Base-by-base conservation (phyloP, 108 stramenopile species). In the Pseudonitzschia multistriata region DNA sequence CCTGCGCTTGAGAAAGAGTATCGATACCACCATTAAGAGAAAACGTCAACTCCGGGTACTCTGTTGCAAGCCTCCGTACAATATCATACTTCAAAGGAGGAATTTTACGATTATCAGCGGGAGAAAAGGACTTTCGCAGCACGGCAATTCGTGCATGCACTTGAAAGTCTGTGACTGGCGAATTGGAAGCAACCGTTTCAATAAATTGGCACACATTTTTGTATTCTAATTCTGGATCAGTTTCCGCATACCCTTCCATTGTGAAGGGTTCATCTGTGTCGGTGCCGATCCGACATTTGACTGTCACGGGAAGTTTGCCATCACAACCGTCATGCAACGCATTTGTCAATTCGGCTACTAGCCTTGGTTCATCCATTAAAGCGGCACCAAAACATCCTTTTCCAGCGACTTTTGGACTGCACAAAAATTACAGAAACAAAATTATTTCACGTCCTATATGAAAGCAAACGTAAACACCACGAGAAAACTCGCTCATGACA, bases 361-460 rank as follows among this genome's bases (percentile, higher is more conserved):
- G 86, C 22, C 83, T 76, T 5, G 98, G 88, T 24, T 93, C 85
- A 21, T 92, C 89, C 99, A 99, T 99, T 19, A 99, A 80, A 0
- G 95, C 95, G 0, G 99, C 99, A 40, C 99, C 99, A 68, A 99
- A 99, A 49, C 93, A 95, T 52, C 97, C 96, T 67, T 96, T 97
- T 0, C 92, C 91, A 27, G 98, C 95, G 0, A 99, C 99, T 69
- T 93, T 89, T 42, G 98, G 96, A 42, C 85, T 88, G 57, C 0
- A 59, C 6, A 59, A 6, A 27, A 35, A 33, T 3, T n/a, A 35
- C 14, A 35, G n/a, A 17, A 19, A 48, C 14, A 1, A 19, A 48
- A 17, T 48, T 17, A 19, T 48, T 48, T 48, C 17, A 48, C n/a
- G n/a, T n/a, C n/a, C n/a, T n/a, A n/a, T n/a, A 19, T 3, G 2